Base-by-base conservation (phyloP, 1,284 basidiomycete genomes). In the Trametes sp. region DNA sequence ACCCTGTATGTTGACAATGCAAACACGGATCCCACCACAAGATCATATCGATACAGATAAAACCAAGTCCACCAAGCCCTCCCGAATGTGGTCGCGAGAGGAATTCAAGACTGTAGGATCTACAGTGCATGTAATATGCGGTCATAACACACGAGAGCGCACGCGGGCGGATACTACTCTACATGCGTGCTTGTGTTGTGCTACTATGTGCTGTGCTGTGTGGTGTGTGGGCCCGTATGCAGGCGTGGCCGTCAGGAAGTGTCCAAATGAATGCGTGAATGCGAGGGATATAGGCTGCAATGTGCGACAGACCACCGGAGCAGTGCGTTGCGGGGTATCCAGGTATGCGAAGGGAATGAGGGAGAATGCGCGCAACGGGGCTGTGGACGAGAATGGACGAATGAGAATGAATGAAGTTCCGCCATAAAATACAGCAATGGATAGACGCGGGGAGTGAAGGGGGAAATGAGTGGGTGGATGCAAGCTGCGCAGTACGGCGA, bases 171-270 rank as follows among this genome's bases (percentile, higher is more conserved):
- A 28, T 26, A 28, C 24, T 54, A 56, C 41, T 63, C 57, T 63
- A 63, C 54, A 60, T 54, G 48, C 41, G 53, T 44, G 53, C 41
- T 33, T 36, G 21, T 23, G 50, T 21, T 52, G 31, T 49, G 4
- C 46, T 49, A 24, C 10, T 46, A 9, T 46, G 45, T 11, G 4
- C 46, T 19, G 28, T 21, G 19, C 5, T 29, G 46, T 48, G 26
- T 28, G n/a, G n/a, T n/a, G n/a, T n/a, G n/a, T 11, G 11, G 9
- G 21, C n/a, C 19, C 24, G 45, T 26, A 28, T 46, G 28, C 28
- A 21, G 13, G 24, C 24, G 4, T 8, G 45, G 28, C 10, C 4
- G 31, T 11, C 14, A 36, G 6, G 31, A 24, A 35, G n/a, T 21
- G 31, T 21, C 7, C 21, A n/a, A 36, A 8, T n/a, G 29, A 36